Evolutionary conservation across 352 stramenopile genomes (phyloP).

Genomic region (Phytopythium chamaehyphon): DNA sequence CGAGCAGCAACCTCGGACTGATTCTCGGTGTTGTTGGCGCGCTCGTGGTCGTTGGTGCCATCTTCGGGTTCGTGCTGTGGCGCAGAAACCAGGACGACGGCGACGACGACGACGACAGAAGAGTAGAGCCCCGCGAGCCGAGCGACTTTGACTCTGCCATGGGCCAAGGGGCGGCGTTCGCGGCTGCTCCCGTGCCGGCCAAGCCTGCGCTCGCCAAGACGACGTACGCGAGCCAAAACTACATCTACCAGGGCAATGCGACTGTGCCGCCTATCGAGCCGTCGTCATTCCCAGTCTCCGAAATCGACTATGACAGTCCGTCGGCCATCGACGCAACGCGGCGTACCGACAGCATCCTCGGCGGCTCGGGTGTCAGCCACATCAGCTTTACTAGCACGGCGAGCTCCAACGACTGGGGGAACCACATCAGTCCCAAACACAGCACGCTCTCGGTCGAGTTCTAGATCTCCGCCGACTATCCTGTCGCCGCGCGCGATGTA

Average conservation of each 20-base stretch:
- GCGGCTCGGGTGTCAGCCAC: constrained; percentile 13
- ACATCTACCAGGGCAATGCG: constrained; percentile 8
- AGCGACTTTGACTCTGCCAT: constrained; percentile 11
- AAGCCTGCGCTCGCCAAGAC: constrained; percentile 15
- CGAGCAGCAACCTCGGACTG: constrained; percentile 32
- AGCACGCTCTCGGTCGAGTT: constrained; percentile 8
- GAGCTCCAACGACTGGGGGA: constrained; percentile 3
- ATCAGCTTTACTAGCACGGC: constrained; percentile 2
- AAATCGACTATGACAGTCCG: constrained; percentile 42
- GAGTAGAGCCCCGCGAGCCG: no score
- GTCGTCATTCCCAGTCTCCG: constrained; percentile 2
- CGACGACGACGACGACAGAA: constrained; percentile 30
- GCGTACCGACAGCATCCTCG: constrained; percentile 40
- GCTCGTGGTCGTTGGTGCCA: constrained; percentile 39
- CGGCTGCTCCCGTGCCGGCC: constrained; percentile 10
- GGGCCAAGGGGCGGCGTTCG: constrained; percentile 1
- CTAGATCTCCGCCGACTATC: neutral
- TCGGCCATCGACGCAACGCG: constrained; percentile 34
- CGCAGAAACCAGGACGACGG: constrained; percentile 47
- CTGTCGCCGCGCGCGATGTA: constrained; percentile 1
- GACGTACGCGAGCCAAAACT: constrained; percentile 9
- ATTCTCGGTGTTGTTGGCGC: constrained; percentile 47
- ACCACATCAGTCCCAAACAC: neutral
- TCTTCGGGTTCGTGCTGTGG: constrained; percentile 59
- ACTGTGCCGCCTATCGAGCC: constrained; percentile 7